Base-by-base conservation (phyloP, 768 basidiomycete species). In the Lanmaoa rubissima region DNA sequence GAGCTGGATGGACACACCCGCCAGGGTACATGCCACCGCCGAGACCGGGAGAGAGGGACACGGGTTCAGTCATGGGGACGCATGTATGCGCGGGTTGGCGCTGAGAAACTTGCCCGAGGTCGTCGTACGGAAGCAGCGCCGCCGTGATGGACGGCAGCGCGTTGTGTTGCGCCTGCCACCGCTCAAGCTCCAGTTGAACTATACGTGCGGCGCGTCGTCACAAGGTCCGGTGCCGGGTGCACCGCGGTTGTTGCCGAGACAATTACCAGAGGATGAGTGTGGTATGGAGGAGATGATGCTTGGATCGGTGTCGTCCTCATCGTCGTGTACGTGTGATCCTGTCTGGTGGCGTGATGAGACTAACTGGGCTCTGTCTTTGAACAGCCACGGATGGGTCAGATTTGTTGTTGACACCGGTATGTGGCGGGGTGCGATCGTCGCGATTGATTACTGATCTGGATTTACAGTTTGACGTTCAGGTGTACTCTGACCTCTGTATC, bases 251-350 rank as follows among this genome's bases (percentile, higher is more conserved):
- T 17, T 17, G 19, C 63, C 71, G 6, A 60, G 17, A 43, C 63
- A 67, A 13, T 44, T 71, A 36, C 71, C 71, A 2, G 67, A 67
- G 21, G 67, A 65, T 2, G 66, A 65, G 1, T 45, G 36, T 28
- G 59, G 61, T 56, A 31, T 61, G 34, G 65, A 64, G 14, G 67
- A 62, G 14, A 48, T 57, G n/a, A 36, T 49, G 31, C 51, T 66
- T 7, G 55, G 17, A 40, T 47, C 45, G 1, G 39, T 21, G 14
- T 42, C 31, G 13, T 54, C 54, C 12, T 36, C 52, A 4, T 50
- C 58, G 14, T 54, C 63, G 24, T 57, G 70, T 70, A 48, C 17
- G 68, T 54, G 13, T 19, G 6, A 4, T 28, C 19, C 5, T 36
- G 16, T 39, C 10, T 16, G 4, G 12, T 26, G 16, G 5, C 0